Base-by-base conservation (phyloP, 441 rosid species). In the Populus tomentosa region DNA sequence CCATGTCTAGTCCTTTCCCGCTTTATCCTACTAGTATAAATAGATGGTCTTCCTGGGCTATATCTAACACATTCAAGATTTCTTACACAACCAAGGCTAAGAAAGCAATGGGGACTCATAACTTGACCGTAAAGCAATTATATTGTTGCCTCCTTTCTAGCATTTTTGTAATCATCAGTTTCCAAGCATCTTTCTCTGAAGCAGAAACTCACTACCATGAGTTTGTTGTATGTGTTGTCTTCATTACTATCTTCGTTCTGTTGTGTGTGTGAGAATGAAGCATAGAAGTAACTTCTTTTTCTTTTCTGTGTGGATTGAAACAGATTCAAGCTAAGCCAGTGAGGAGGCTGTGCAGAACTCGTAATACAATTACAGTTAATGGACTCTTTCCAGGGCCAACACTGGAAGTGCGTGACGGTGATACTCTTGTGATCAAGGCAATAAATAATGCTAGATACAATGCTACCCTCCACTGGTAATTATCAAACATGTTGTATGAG, bases 261-360 rank as follows among this genome's bases (percentile, higher is more conserved):
- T 2, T 32, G 2, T 33, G 8, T 72, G 40, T 16, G 30, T 3
- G 56, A 18, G 26, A 30, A 33, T 16, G 38, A 18, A 68, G 26
- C 7, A 2, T 11, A 23, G 70, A 28, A 14, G 1, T 11, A 30
- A 11, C 36, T 20, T 73, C 26, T 20, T 33, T 32, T 33, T 70
- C 21, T n/a, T 2, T 5, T 35, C 33, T 56, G 76, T 36, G 11
- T 56, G 72, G 10, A 70, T 75, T 79, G 72, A 68, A 67, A 72
- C 83, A 96, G 99, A 80, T 96, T 83, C 83, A 92, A 87, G 91
- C 89, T 28, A 86, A 86, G 32, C 86, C 89, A 81, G 95, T 95
- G 95, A 93, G 89, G 94, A 95, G 97, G 94, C 90, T 93, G 89
- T 95, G 98, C 92, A 93, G 82, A 40, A 93, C 93, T 53, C 97